Evolutionary conservation across 2,329 filamentous ascomycete genomes (phyloP).

Genomic region (Scleromitrula shiraiana): DNA sequence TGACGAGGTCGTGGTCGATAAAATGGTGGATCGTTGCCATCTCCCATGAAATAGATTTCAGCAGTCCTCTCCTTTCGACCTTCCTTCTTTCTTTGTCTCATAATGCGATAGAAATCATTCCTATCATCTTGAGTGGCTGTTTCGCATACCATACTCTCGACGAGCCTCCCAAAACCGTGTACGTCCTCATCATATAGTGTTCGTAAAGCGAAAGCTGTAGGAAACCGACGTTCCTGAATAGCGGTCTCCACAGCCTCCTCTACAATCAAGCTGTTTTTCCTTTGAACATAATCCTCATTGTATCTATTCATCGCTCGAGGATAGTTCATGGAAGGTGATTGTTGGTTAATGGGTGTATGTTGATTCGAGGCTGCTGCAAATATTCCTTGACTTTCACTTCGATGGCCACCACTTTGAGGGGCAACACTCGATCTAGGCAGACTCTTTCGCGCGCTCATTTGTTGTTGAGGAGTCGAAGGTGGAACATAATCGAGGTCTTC

Average conservation of each 20-base stretch:
- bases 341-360: slow-evolving; percentile 1
- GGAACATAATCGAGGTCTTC: slow-evolving; percentile 9
- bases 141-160: slow-evolving; percentile 50
- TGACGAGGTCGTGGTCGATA: slow-evolving; percentile 8
- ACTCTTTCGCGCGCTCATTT: slow-evolving; percentile 15
- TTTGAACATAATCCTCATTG: slow-evolving; percentile 8
- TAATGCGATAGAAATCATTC: slow-evolving; percentile 42
- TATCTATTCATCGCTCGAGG: slow-evolving; percentile 5
- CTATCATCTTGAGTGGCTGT: slow-evolving; percentile 43
- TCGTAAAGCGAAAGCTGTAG: slow-evolving; percentile 54
- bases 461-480: slow-evolving; percentile 10
- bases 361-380: slow-evolving; percentile 1
- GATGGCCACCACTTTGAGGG: slow-evolving; percentile 4
- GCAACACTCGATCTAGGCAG: slow-evolving; percentile 11
- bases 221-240: slow-evolving; percentile 51
- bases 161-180: slow-evolving; percentile 43
- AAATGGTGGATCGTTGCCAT: slow-evolving; percentile 25
- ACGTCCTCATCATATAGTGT: slow-evolving; percentile 52
- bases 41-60: slow-evolving; percentile 43
- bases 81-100: slow-evolving; percentile 48
- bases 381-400: slow-evolving; percentile 7
- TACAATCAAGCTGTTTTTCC: slow-evolving; percentile 42
- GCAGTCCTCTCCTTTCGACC: slow-evolving; percentile 45
- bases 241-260: slow-evolving; percentile 50
- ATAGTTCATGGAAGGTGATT: slow-evolving; percentile 6